A percentile compares a stretch with the other conserved stretches of the same genome.
Evolutionary conservation across 202 grass and related monocot species (phyloP).

Genomic region (Musa balbisiana): DNA sequence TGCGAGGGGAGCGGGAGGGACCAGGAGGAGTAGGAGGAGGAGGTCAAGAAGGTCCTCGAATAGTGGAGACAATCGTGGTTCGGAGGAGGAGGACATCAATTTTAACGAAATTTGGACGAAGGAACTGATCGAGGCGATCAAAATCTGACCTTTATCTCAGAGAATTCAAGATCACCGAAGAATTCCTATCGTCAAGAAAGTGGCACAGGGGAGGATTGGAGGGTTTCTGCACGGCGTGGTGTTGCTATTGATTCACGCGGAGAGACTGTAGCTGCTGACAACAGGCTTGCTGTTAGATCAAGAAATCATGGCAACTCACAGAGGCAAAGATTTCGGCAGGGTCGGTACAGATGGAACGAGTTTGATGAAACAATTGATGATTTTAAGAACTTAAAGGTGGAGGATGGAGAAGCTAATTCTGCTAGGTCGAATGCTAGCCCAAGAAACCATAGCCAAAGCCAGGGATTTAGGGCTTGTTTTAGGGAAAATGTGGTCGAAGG

Average conservation of each 20-base stretch:
- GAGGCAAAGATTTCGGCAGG: background rate
- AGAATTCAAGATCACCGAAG: background rate
- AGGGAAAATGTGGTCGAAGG: too few species aligned
- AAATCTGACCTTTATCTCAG: background rate
- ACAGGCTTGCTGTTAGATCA: too few species aligned
- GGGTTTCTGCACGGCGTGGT: background rate
- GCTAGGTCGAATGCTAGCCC: too few species aligned
- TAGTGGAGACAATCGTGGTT: background rate
- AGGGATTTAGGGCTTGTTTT: too few species aligned
- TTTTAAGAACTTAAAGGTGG: too few species aligned
- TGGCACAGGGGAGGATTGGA: background rate
- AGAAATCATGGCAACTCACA: too few species aligned
- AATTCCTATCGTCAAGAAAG: background rate
- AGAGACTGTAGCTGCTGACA: background rate
- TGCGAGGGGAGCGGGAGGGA: constrained; percentile 15
- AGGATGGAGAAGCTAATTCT: too few species aligned
- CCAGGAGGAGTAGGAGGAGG: constrained; percentile 13
- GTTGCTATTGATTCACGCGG: background rate
- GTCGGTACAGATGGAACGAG: too few species aligned
- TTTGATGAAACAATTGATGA: too few species aligned
- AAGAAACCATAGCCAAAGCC: too few species aligned
- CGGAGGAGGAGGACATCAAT: background rate
- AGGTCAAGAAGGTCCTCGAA: constrained; percentile 21
- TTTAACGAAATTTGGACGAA: background rate
- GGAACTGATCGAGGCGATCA: background rate